A percentile compares a stretch with the other conserved stretches of the same genome.
Evolutionary conservation across 345 rosid genomes (phyloP).

Genomic region (Litchi chinensis): DNA sequence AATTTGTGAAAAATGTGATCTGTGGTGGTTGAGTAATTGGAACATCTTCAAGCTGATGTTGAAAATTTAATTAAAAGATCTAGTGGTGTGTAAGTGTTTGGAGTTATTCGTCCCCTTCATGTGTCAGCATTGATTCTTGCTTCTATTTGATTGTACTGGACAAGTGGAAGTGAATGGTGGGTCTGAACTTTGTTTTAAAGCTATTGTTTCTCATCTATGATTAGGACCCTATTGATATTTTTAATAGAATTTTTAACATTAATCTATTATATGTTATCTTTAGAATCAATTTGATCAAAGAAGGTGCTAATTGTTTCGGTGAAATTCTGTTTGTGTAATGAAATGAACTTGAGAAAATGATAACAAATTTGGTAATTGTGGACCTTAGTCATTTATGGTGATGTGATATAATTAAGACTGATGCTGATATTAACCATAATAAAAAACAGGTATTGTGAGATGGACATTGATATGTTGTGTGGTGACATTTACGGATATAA

Average conservation of each 20-base stretch:
- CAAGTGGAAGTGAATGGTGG: slow-evolving; percentile 36
- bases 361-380: not conserved
- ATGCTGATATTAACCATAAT: not conserved
- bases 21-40: slow-evolving; percentile 28
- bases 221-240: slow-evolving; percentile 22
- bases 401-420: not conserved
- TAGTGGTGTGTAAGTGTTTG: slow-evolving; percentile 24
- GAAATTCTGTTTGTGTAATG: not conserved
- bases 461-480: slow-evolving; percentile 9
- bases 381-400: slow-evolving; percentile 11
- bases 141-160: slow-evolving; percentile 22
- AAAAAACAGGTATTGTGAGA: not conserved
- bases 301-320: not conserved
- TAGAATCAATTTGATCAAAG: not conserved
- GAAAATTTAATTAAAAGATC: not conserved
- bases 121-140: slow-evolving; percentile 20
- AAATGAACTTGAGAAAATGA: slow-evolving; percentile 4
- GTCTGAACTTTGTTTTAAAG: slow-evolving; percentile 27
- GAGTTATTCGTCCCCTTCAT: slow-evolving; percentile 18
- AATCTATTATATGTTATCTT: not conserved
- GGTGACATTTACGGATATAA: not conserved
- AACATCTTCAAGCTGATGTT: not conserved
- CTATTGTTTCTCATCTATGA: slow-evolving; percentile 16
- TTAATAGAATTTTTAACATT: not conserved
- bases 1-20: not conserved